Evolutionary conservation across 2,329 filamentous ascomycete species (phyloP).

Genomic region (Fusarium falciforme): DNA sequence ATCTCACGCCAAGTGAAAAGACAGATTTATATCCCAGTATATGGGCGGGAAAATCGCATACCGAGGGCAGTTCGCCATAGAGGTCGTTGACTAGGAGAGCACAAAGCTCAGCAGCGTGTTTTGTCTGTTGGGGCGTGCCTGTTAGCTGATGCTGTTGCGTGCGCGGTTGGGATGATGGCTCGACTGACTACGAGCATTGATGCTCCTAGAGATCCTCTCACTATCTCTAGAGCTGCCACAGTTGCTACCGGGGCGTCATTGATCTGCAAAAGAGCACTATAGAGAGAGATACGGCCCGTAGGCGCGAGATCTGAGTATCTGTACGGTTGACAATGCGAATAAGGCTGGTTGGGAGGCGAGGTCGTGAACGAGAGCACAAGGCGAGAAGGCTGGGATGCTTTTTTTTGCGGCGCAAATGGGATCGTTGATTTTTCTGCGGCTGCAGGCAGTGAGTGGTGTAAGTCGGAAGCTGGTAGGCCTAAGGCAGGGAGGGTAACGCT

Average conservation of each 20-base stretch:
- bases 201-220: slow-evolving; percentile 81
- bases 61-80: slow-evolving; percentile 91
- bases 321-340: background rate
- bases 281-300: slow-evolving; percentile 10
- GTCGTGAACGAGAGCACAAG: slow-evolving; percentile 5
- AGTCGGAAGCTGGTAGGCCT: slow-evolving; percentile 35
- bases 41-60: slow-evolving; percentile 61
- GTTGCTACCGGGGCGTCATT: slow-evolving; percentile 77
- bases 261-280: slow-evolving; percentile 46
- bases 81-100: slow-evolving; percentile 88
- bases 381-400: slow-evolving; percentile 32
- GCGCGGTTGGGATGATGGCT: slow-evolving; percentile 29
- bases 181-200: slow-evolving; percentile 65
- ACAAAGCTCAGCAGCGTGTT: slow-evolving; percentile 88
- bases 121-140: slow-evolving; percentile 59
- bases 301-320: background rate
- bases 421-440: slow-evolving; percentile 41
- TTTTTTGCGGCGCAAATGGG: slow-evolving; percentile 41
- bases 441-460: slow-evolving; percentile 30
- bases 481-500: slow-evolving; percentile 5
- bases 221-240: slow-evolving; percentile 80
- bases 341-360: slow-evolving; percentile 5
- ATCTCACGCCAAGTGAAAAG: slow-evolving; percentile 21
- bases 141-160: slow-evolving; percentile 39
- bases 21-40: slow-evolving; percentile 6